These are phyloP conservation scores for Irpex lacteus DNA, from an alignment of 1,284 basidiomycete genomes.

Conservation along the genomic window DNA sequence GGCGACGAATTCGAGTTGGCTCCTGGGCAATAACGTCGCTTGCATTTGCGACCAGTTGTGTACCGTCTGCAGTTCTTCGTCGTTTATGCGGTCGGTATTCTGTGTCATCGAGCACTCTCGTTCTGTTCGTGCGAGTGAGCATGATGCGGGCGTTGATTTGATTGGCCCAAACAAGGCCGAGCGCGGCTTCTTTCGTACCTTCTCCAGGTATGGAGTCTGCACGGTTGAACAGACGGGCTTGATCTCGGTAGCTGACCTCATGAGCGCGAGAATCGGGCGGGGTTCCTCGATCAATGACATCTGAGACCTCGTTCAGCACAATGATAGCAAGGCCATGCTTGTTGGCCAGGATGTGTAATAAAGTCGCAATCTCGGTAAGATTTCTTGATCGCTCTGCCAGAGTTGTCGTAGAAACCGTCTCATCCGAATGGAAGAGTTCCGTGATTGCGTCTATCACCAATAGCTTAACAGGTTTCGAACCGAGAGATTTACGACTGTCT, in stretches of 20 bases:
- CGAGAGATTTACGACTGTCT: conserved; percentile 26
- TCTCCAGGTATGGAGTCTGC: conserved; percentile 56
- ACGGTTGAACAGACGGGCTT: conserved; percentile 75
- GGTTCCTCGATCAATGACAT: conserved; percentile 51
- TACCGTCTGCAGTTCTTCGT: conserved; percentile 18
- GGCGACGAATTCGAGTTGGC: conserved; percentile 52
- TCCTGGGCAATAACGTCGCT: conserved; percentile 12
- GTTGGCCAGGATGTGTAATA: conserved; percentile 67
- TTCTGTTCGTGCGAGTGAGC: conserved; percentile 72
- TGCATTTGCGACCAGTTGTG: not conserved
- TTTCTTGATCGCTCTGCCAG: conserved; percentile 69
- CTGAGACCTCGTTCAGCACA: conserved; percentile 85
- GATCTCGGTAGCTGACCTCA: conserved; percentile 64
- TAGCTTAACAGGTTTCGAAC: conserved; percentile 59
- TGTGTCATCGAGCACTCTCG: conserved; percentile 50
- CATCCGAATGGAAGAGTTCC: conserved; percentile 69
- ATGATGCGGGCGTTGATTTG: conserved; percentile 83
- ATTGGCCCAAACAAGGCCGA: conserved; percentile 92
- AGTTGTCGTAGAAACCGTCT: conserved; percentile 53
- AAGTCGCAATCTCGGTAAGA: conserved; percentile 61
- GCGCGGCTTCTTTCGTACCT: conserved; percentile 69
- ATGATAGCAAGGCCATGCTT: conserved; percentile 69
- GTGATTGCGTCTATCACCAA: conserved; percentile 82
- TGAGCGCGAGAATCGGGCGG: conserved; percentile 2
- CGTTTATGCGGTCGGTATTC: conserved; percentile 35